Percentiles rank a stretch among this genome's conserved stretches.
phyloP scores from a whole-genome alignment of 1,139 yeast species.

The Lodderomyces orthopsilosis region DNA sequence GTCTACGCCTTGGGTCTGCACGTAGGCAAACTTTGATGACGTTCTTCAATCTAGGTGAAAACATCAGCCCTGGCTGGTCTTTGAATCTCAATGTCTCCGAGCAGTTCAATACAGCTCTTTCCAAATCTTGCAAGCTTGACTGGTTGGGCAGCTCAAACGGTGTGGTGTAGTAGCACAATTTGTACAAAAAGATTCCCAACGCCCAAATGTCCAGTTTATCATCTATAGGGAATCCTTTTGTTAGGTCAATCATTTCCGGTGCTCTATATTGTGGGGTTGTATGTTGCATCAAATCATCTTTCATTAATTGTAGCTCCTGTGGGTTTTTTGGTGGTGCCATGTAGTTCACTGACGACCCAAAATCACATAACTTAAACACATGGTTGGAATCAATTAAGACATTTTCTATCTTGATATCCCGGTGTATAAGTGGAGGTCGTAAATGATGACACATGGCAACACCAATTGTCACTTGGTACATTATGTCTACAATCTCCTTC shows the following conservation, averaged over 20 bases:
- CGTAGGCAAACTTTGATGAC: constrained; percentile 61
- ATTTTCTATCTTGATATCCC: constrained; percentile 95
- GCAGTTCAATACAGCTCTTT: constrained; percentile 36
- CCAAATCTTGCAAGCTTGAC: constrained; percentile 37
- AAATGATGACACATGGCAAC: constrained; percentile 86
- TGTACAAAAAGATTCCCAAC: constrained; percentile 84
- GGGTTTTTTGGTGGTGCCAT: constrained; percentile 62
- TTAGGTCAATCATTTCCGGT: constrained; percentile 94
- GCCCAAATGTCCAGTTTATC: constrained; percentile 98
- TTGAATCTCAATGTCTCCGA: constrained; percentile 31
- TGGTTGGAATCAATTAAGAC: constrained; percentile 76
- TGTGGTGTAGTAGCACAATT: constrained; percentile 88
- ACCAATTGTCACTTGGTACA: constrained; percentile 80
- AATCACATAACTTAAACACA: constrained; percentile 82
- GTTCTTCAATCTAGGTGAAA: constrained; percentile 49
- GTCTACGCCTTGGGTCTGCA: constrained; percentile 69
- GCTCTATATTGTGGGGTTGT: constrained; percentile 97
- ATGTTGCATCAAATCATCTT: constrained; percentile 82
- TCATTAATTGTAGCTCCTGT: constrained; percentile 64
- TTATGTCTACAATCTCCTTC: constrained; percentile 75
- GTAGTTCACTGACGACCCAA: constrained; percentile 84
- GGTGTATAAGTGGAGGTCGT: constrained; percentile 77
- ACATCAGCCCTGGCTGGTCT: constrained; percentile 38
- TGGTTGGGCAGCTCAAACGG: constrained; percentile 78
- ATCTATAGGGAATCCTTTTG: constrained; percentile 81